Base-by-base conservation (phyloP, 2,329 filamentous ascomycete genomes). In the Basipetospora chlamydospora region DNA sequence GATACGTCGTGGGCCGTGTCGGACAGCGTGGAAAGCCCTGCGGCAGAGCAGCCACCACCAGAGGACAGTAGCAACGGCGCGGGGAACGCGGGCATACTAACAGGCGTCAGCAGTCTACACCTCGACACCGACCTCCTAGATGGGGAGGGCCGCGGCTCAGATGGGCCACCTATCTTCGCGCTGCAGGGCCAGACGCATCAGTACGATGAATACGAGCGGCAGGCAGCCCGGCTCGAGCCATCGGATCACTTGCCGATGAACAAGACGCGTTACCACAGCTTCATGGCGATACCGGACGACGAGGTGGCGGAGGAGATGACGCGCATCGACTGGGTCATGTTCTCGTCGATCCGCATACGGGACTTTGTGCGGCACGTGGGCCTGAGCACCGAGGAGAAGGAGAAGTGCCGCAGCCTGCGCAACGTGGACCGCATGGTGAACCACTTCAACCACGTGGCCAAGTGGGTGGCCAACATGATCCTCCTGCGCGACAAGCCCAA, bases 241-340 rank as follows among this genome's bases (percentile, higher is more conserved):
- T 72, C 71, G 28, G 73, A 77, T 1, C 75, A 70, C 26, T 63
- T 80, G 37, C 70, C 77, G 1, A 69, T 94, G 42, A 82, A 77
- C 46, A 96, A 96, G 55, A 66, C 79, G 28, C 81, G 90, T 41
- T 98, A 90, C 66, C 84, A 87, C 45, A 75, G 80, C 35, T 82
- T 96, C 45, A 93, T 96, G 78, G 81, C 83, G 25, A 79, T 80
- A 17, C 69, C 81, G 1, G 80, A 92, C 37, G 83, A 93, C 42
- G 74, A 85, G 33, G 79, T 96, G 45, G 88, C 88, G 12, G 78
- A 80, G 41, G 90, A 98, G 56, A 70, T 98, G 49, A 96, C 90
- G 4, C 72, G 88, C 42, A 93, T 98, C 38, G 90, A 98, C 58
- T 96, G 88, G 88, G 77, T 92, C 55, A 90, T 96, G 80, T 96